A percentile compares a stretch with the other conserved stretches of the same genome.
phyloP scores from a whole-genome alignment of 2,329 filamentous ascomycete genomes.

The Aspergillus nomiae region DNA sequence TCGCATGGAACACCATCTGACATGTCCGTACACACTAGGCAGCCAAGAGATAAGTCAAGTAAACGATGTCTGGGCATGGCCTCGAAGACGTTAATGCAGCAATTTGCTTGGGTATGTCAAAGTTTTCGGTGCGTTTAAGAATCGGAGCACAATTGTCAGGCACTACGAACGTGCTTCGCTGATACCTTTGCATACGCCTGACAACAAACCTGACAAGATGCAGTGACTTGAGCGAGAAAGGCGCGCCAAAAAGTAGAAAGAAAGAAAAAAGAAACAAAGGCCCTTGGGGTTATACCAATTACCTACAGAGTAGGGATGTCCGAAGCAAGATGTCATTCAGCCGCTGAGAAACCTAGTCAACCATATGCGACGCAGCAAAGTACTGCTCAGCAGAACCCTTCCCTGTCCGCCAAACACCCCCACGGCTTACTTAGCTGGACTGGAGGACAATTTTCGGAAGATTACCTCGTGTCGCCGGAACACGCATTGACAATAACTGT shows the following conservation, averaged over 20 bases:
- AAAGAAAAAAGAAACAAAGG: neutral
- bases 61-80: neutral
- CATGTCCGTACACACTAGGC: constrained; percentile 6
- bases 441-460: constrained; percentile 21
- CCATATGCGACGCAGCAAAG: neutral
- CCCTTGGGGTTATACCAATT: neutral
- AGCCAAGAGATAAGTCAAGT: neutral
- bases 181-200: neutral
- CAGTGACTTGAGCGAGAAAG: neutral
- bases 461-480: constrained; percentile 21
- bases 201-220: neutral
- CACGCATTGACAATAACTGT: constrained; percentile 11
- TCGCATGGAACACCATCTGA: constrained; percentile 8
- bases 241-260: neutral
- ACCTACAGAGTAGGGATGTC: neutral
- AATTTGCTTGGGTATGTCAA: neutral
- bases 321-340: neutral
- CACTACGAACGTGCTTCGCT: neutral
- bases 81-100: neutral
- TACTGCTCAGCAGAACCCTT: neutral
- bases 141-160: neutral
- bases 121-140: neutral
- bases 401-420: neutral
- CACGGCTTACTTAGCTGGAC: constrained; percentile 1
- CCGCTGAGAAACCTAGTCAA: neutral